Base-by-base conservation (phyloP, 192 early-diverging fungal genomes). In the Phlyctochytrium planicorne region DNA sequence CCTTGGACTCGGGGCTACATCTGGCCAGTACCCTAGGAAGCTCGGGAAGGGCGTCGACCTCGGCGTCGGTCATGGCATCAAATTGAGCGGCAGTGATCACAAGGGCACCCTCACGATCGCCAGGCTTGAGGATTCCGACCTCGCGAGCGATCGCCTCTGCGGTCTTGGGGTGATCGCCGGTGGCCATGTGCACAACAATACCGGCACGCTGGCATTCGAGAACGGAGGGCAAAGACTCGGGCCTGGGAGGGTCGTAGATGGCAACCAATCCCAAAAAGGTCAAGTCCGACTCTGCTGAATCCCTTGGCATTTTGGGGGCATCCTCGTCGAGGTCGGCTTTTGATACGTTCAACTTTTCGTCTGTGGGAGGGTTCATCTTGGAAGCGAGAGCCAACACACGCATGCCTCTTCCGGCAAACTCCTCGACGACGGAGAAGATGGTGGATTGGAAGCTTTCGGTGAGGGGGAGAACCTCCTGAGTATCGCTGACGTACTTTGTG, bases 371-470 rank as follows among this genome's bases (percentile, higher is more conserved):
- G 69, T 66, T 60, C 2, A 34, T 68, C 60, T 77, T 52, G 10
- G 82, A 69, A 37, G 91, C 91, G 75, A 95, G 91, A 12, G 90
- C 94, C 34, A 98, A 68, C 2, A 95, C 92, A 72, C 96, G 91
- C 61, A 91, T 91, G 40, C 94, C 96, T 59, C 89, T 81, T 24
- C 83, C 74, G 31, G 92, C 89, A 34, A 70, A 71, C 20, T 65
- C 61, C 61, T 74, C 77, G 61, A 89, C 65, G 83, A 90, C 87
- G 33, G 76, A 69, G 30, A 64, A 61, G 68, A 94, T 83, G 2
- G 70, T 74, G 2, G 79, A 83, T 1, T 74, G 85, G 30, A 88
- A 66, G 17, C 79, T 78, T 29, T 81, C 68, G 25, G 73, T 62
- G 12, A 69, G 67, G 17, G 80, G 66, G 37, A 47, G 24, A 30